phyloP scores from a whole-genome alignment of 768 basidiomycete species.

The Amanita pallidorosea region DNA sequence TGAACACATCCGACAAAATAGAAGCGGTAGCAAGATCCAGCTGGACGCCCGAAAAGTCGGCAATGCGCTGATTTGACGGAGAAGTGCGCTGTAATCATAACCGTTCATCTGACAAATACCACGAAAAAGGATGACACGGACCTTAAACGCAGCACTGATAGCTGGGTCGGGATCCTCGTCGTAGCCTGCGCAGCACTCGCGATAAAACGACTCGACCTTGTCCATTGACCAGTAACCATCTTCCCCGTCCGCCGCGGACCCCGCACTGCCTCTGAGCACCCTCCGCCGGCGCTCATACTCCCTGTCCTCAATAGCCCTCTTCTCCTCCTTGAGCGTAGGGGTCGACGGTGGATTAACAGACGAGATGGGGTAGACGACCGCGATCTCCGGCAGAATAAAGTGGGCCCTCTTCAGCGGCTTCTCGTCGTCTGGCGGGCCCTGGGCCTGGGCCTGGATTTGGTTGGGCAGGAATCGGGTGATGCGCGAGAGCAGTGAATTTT shows the following conservation, averaged over 20 bases:
- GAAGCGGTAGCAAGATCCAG: slow-evolving; percentile 61
- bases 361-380: slow-evolving; percentile 86
- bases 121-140: slow-evolving; percentile 17
- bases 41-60: slow-evolving; percentile 75
- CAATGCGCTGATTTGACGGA: slow-evolving; percentile 47
- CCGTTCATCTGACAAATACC: not conserved
- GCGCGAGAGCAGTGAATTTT: slow-evolving; percentile 61
- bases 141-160: slow-evolving; percentile 65
- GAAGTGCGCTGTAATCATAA: slow-evolving; percentile 33
- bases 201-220: slow-evolving; percentile 78
- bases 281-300: slow-evolving; percentile 59
- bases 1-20: slow-evolving; percentile 83
- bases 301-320: slow-evolving; percentile 64
- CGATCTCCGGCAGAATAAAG: slow-evolving; percentile 81
- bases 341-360: slow-evolving; percentile 76
- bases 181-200: slow-evolving; percentile 71
- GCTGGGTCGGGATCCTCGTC: slow-evolving; percentile 60
- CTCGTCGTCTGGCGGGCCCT: slow-evolving; percentile 20
- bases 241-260: slow-evolving; percentile 19
- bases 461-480: slow-evolving; percentile 67
- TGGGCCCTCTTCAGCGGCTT: slow-evolving; percentile 79
- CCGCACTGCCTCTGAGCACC: slow-evolving; percentile 49
- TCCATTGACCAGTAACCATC: slow-evolving; percentile 81
- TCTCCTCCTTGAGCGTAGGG: slow-evolving; percentile 71
- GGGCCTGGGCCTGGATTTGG: slow-evolving; percentile 24